phyloP scores from a whole-genome alignment of 73 alveolate genomes.

The Loxodes magnus region DNA sequence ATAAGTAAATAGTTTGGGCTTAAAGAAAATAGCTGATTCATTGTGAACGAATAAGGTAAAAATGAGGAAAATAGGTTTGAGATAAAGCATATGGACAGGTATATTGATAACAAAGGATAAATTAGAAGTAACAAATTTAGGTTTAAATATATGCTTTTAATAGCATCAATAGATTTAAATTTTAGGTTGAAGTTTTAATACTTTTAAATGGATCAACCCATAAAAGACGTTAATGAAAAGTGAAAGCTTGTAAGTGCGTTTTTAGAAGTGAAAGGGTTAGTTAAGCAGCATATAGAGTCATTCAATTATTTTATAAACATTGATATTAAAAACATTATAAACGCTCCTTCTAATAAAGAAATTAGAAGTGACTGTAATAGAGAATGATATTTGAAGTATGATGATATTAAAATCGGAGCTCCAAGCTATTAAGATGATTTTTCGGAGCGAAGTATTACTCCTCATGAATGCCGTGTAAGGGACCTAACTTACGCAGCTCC shows the following conservation, averaged over 20 bases:
- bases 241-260: constrained; percentile 90
- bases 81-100: too few species aligned
- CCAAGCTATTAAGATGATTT: constrained; percentile 78
- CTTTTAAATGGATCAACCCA: too few species aligned
- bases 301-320: constrained; percentile 83
- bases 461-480: constrained; percentile 90
- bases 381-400: constrained; percentile 62
- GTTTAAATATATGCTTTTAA: too few species aligned
- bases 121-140: too few species aligned
- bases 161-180: too few species aligned
- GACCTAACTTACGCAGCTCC: constrained; percentile 92
- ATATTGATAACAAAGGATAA: too few species aligned
- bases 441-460: constrained; percentile 38
- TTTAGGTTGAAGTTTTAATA: too few species aligned
- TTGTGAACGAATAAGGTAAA: too few species aligned
- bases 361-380: constrained; percentile 60
- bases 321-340: constrained; percentile 70
- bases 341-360: constrained; percentile 60
- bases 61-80: too few species aligned
- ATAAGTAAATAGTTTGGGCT: too few species aligned
- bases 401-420: constrained; percentile 60
- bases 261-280: constrained; percentile 82
- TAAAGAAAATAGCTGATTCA: too few species aligned
- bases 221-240: too few species aligned
- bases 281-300: constrained; percentile 92